These are phyloP conservation scores for Aphanomyces invadans DNA, from an alignment of 352 stramenopile genomes.

Conservation along the genomic window DNA sequence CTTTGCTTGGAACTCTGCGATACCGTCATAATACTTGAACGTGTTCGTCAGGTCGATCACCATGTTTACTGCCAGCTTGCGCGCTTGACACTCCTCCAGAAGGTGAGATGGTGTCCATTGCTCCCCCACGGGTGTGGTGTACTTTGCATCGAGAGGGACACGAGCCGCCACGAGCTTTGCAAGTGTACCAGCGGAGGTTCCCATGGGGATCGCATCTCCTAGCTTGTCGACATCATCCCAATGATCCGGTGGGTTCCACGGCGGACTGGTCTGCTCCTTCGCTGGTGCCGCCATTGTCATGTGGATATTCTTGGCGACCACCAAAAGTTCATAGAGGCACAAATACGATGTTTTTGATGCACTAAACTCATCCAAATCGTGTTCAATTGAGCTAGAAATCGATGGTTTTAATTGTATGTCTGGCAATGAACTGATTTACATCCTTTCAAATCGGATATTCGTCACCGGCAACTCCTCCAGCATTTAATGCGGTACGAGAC, in stretches of 20 bases:
- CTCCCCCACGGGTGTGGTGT: slow-evolving; percentile 31
- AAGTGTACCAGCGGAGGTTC: slow-evolving; percentile 24
- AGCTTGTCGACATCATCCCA: slow-evolving; percentile 76
- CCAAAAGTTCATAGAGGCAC: not conserved
- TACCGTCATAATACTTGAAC: slow-evolving; percentile 74
- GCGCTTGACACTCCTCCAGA: slow-evolving; percentile 35
- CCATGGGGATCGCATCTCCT: slow-evolving; percentile 36
- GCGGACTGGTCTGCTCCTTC: not conserved
- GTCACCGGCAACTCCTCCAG: not conserved
- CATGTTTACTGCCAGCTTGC: slow-evolving; percentile 44
- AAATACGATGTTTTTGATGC: too few relatives aligned
- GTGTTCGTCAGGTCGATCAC: slow-evolving; percentile 81
- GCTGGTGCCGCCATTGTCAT: not conserved
- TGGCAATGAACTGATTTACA: too few relatives aligned
- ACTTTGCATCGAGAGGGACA: slow-evolving; percentile 65
- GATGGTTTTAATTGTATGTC: too few relatives aligned
- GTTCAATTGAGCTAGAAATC: too few relatives aligned
- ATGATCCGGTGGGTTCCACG: slow-evolving; percentile 43
- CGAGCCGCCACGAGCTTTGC: slow-evolving; percentile 54
- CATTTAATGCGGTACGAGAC: not conserved
- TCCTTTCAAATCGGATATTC: not conserved
- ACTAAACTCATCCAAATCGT: too few relatives aligned
- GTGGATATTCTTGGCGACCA: not conserved
- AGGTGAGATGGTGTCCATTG: slow-evolving; percentile 54
- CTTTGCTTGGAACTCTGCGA: slow-evolving; percentile 37